Percentiles rank a stretch among this genome's conserved stretches.
Evolutionary conservation across 345 rosid species (phyloP).

Genomic region (Eucalyptus rudis): DNA sequence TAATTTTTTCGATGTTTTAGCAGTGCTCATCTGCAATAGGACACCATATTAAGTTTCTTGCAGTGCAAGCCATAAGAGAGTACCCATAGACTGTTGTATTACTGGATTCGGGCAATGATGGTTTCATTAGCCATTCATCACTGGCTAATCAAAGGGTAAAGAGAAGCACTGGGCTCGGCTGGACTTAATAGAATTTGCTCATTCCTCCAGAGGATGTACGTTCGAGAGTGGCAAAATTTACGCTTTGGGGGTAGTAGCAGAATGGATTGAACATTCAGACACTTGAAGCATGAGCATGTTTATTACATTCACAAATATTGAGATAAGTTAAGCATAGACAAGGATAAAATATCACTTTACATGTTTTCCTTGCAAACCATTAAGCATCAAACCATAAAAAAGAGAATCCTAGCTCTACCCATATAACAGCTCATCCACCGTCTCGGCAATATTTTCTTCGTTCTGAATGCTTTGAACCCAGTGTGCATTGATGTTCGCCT

Average conservation of each 20-base stretch:
- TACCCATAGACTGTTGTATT: neutral
- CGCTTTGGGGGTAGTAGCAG: neutral
- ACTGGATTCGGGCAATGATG: neutral
- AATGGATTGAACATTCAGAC: neutral
- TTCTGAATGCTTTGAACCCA: constrained; percentile 67
- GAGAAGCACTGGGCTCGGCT: constrained; percentile 77
- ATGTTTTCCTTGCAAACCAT: neutral
- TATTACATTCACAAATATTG: neutral
- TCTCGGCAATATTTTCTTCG: constrained; percentile 37
- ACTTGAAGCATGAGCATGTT: neutral
- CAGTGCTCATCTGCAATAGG: neutral
- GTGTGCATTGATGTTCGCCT: constrained; percentile 55
- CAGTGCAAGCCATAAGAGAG: neutral
- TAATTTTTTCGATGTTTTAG: neutral
- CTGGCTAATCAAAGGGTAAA: constrained; percentile 3
- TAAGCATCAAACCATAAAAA: neutral
- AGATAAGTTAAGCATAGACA: neutral
- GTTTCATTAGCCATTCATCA: neutral
- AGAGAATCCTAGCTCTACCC: constrained; percentile 8
- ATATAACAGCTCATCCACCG: constrained; percentile 32
- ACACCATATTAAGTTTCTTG: neutral
- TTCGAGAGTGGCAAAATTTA: neutral
- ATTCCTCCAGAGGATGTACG: neutral
- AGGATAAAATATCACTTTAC: neutral
- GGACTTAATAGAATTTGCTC: constrained; percentile 1